Evolutionary conservation across 1,284 basidiomycete species (phyloP).

Genomic region (Kwoniella shivajii): DNA sequence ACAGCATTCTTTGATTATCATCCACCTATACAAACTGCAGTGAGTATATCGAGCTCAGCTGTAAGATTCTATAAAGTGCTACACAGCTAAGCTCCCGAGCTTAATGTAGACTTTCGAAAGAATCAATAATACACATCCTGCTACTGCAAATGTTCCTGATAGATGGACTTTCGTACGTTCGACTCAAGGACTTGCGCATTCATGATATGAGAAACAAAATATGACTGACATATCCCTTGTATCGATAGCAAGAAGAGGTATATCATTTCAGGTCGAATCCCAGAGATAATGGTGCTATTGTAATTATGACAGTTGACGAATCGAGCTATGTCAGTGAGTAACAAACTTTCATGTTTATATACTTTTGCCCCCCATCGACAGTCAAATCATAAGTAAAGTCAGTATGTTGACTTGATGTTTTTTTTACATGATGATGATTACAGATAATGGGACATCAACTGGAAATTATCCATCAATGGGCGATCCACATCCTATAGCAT

Average conservation of each 20-base stretch:
- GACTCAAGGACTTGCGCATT: not conserved
- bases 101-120: conserved; percentile 64
- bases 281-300: conserved; percentile 64
- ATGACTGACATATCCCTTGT: not conserved
- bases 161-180: conserved; percentile 60
- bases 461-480: conserved; percentile 43
- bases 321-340: conserved; percentile 64
- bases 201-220: not conserved
- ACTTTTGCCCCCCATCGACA: too few species aligned
- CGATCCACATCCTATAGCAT: conserved; percentile 60
- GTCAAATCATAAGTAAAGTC: too few species aligned
- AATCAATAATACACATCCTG: conserved; percentile 65
- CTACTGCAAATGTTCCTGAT: conserved; percentile 65
- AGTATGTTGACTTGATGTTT: too few species aligned
- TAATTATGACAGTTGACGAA: conserved; percentile 70
- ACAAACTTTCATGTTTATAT: not conserved
- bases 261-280: conserved; percentile 81
- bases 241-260: conserved; percentile 50
- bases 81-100: not conserved
- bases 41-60: too few species aligned
- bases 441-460: conserved; percentile 42
- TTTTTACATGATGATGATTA: too few species aligned
- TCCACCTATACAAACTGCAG: conserved; percentile 62
- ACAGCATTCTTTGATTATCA: conserved; percentile 74
- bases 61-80: not conserved